Evolutionary conservation across 768 basidiomycete genomes (phyloP).

Genomic region (Asterophora lycoperdoides): DNA sequence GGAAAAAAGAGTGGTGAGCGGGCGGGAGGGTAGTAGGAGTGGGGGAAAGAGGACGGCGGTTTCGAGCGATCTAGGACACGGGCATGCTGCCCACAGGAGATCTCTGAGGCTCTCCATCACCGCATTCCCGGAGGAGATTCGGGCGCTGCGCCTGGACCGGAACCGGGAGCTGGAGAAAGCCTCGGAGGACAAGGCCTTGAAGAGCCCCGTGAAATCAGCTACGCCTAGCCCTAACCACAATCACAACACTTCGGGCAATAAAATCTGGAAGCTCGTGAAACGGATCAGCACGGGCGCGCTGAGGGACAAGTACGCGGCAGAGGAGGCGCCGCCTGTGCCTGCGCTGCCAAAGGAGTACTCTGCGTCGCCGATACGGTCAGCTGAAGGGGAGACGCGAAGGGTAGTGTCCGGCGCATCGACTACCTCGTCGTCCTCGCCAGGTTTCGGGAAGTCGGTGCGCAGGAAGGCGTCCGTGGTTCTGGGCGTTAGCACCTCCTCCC

Average conservation of each 20-base stretch:
- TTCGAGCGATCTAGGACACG: conserved; percentile 13
- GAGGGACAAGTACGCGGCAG: conserved; percentile 45
- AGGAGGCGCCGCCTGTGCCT: conserved; percentile 52
- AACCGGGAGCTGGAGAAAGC: background rate
- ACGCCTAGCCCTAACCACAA: conserved; percentile 16
- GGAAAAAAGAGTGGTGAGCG: no score
- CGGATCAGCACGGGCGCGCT: conserved; percentile 62
- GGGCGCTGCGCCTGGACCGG: background rate
- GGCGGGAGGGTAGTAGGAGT: no score
- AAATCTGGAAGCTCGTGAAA: conserved; percentile 68
- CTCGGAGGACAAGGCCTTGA: no score
- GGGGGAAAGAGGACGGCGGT: conserved; percentile 13
- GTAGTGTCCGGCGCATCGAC: no score
- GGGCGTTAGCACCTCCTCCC: conserved; percentile 7
- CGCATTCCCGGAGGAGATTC: conserved; percentile 19
- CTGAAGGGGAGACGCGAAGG: no score
- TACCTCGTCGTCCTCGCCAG: conserved; percentile 2
- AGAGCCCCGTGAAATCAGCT: conserved; percentile 13
- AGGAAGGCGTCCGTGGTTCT: conserved; percentile 14
- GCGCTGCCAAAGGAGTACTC: conserved; percentile 46
- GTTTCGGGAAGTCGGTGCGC: conserved; percentile 8
- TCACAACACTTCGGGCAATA: conserved; percentile 26
- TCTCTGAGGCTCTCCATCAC: conserved; percentile 32
- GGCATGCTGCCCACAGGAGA: conserved; percentile 14
- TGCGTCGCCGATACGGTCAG: background rate